These are phyloP conservation scores for Magnolia sinica DNA, from an alignment of 164 flowering plant genomes.

Conservation along the genomic window DNA sequence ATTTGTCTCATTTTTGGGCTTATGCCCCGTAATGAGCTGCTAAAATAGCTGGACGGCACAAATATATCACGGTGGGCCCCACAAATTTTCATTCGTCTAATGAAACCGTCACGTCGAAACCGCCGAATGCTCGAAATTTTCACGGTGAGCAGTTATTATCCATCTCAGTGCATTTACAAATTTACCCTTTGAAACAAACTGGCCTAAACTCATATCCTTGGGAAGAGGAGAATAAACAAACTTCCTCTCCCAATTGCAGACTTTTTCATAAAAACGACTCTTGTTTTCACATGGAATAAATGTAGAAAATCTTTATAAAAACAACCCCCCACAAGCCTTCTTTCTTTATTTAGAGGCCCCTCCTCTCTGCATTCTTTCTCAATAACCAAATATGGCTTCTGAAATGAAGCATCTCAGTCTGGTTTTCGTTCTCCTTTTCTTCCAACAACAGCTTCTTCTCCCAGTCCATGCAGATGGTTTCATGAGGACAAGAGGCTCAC, in stretches of 20 bases:
- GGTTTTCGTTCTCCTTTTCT: neutral
- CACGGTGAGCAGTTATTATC: too few species aligned
- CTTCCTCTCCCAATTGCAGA: neutral
- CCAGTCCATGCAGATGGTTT: constrained; percentile 50
- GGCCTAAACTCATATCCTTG: neutral
- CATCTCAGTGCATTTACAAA: too few species aligned
- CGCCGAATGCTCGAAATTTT: too few species aligned
- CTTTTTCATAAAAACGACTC: too few species aligned
- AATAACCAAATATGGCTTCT: neutral
- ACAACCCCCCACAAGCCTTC: neutral
- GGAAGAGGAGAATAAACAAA: neutral
- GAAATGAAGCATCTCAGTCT: constrained; percentile 11
- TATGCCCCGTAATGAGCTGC: too few species aligned
- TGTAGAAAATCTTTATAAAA: neutral
- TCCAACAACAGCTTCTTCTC: constrained; percentile 2
- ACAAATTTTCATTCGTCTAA: too few species aligned
- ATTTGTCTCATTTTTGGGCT: too few species aligned
- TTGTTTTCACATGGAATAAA: neutral
- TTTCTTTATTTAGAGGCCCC: neutral
- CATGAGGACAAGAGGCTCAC: constrained; percentile 42
- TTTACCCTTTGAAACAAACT: too few species aligned
- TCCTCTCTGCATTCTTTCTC: neutral
- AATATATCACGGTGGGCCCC: too few species aligned
- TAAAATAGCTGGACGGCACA: too few species aligned
- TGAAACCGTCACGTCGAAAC: too few species aligned